These are phyloP conservation scores for Chrysoporthe austroafricana DNA, from an alignment of 2,329 filamentous ascomycete genomes.

Conservation along the genomic window DNA sequence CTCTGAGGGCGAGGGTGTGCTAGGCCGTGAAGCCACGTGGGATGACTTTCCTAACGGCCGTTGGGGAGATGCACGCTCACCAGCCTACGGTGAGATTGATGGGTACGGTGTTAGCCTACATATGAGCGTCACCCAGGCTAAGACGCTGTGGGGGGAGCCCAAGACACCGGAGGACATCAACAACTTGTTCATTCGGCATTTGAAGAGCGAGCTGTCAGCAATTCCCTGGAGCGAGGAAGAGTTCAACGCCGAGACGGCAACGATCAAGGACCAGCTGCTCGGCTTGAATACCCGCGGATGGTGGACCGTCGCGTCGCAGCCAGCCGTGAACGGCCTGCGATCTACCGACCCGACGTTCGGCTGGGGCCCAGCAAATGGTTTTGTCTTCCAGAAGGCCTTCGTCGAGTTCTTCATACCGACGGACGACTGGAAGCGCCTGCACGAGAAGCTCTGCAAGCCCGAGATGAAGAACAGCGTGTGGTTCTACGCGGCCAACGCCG, in stretches of 20 bases:
- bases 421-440: conserved; percentile 71
- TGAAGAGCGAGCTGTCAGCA: conserved; percentile 76
- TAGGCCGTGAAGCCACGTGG: conserved; percentile 96
- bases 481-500: conserved; percentile 83
- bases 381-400: conserved; percentile 98
- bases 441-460: conserved; percentile 61
- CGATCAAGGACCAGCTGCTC: conserved; percentile 77
- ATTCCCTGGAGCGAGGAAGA: conserved; percentile 95
- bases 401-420: conserved; percentile 91
- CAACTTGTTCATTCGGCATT: conserved; percentile 77
- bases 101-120: conserved; percentile 97
- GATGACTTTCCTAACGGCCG: conserved; percentile 97
- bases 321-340: conserved; percentile 83
- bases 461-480: conserved; percentile 70
- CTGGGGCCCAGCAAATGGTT: conserved; percentile 91
- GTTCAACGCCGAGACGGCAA: conserved; percentile 79
- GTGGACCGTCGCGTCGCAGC: conserved; percentile 97
- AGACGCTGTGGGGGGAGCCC: conserved; percentile 84
- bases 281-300: conserved; percentile 80
- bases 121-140: conserved; percentile 82
- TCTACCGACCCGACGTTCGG: conserved; percentile 82
- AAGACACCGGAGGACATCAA: conserved; percentile 73
- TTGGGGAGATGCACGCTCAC: conserved; percentile 91
- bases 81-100: conserved; percentile 94
- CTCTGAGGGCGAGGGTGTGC: conserved; percentile 86